These are phyloP conservation scores for Plasmodium gallinaceum DNA, from an alignment of 169 alveolate species.

Conservation along the genomic window DNA sequence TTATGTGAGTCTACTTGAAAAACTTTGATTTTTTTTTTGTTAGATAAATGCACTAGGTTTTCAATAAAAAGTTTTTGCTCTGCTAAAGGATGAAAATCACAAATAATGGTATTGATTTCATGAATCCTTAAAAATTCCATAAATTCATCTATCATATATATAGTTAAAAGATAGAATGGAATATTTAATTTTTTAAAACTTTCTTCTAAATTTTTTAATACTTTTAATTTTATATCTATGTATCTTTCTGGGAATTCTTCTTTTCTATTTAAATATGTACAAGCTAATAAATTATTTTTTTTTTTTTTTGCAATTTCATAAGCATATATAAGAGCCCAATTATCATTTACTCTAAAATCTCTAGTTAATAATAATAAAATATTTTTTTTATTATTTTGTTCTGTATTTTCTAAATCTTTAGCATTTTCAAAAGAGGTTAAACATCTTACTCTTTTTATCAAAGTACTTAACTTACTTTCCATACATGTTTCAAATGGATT, in stretches of 20 bases:
- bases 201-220: slow-evolving; percentile 56
- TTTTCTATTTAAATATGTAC: slow-evolving; percentile 60
- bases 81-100: slow-evolving; percentile 48
- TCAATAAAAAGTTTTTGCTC: slow-evolving; percentile 24
- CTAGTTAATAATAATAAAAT: slow-evolving; percentile 49
- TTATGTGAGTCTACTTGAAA: slow-evolving; percentile 82
- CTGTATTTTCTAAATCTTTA: slow-evolving; percentile 8
- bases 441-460: slow-evolving; percentile 38
- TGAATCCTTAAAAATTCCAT: slow-evolving; percentile 48
- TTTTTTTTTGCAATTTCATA: slow-evolving; percentile 41
- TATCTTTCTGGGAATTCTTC: slow-evolving; percentile 40
- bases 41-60: slow-evolving; percentile 27
- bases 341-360: slow-evolving; percentile 48
- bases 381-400: slow-evolving; percentile 6
- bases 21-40: slow-evolving; percentile 57
- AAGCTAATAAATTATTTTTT: slow-evolving; percentile 27
- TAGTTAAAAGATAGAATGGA: slow-evolving; percentile 63
- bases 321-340: slow-evolving; percentile 64
- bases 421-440: slow-evolving; percentile 36
- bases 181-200: slow-evolving; percentile 59
- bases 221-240: slow-evolving; percentile 48
- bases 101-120: slow-evolving; percentile 24
- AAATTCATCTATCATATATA: slow-evolving; percentile 67
- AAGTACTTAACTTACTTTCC: slow-evolving; percentile 39
- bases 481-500: slow-evolving; percentile 49